Evolutionary conservation across 2,329 filamentous ascomycete species (phyloP), one percentile per base, ranked within the genome.

Genomic region (Zarea fungicola): DNA sequence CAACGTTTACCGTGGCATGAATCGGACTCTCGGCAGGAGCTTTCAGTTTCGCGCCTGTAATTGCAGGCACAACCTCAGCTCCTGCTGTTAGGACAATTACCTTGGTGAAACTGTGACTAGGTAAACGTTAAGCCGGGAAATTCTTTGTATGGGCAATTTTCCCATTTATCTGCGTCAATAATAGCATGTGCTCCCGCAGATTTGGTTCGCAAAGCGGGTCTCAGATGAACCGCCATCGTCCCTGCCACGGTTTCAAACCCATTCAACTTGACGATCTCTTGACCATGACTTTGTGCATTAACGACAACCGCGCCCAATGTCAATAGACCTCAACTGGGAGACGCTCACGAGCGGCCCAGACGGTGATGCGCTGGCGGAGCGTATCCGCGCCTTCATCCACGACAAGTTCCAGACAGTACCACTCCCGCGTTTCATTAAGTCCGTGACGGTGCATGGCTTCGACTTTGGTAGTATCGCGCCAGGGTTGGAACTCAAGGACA

Each of bases 241-340:
- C 16, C 13, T 14, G 26, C 9, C 26, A 40, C 28, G 23, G 10
- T 23, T 19, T 18, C 31, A 36, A 36, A 11, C 28, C 44, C 49
- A 31, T 42, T 25, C 35, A 29, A 44, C 32, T 16, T 35, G 32
- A 7, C 32, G 19, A 14, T 7, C 6, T 4, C 9, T 25, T 18
- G 16, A 11, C 34, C 43, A 46, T 46, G 43, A 31, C 23, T 37
- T 19, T 13, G 22, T 11, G 21, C 9, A 19, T 1, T 18, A 2
- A 10, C 45, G 14, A 41, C 45, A n/a, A 4, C 28, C 21, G 22
- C 36, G 10, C 26, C 21, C 52, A 57, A 99, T 99, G 93, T 97
- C 93, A 58, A 92, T 99, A 73, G 91, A 97, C 64, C 85, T 99
- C 65, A 90, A 95, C 70, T 99, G 93, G 93, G 85, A 93, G 62